These are phyloP conservation scores for Verbena officinalis DNA, from an alignment of 257 asterid species.

Conservation along the genomic window DNA sequence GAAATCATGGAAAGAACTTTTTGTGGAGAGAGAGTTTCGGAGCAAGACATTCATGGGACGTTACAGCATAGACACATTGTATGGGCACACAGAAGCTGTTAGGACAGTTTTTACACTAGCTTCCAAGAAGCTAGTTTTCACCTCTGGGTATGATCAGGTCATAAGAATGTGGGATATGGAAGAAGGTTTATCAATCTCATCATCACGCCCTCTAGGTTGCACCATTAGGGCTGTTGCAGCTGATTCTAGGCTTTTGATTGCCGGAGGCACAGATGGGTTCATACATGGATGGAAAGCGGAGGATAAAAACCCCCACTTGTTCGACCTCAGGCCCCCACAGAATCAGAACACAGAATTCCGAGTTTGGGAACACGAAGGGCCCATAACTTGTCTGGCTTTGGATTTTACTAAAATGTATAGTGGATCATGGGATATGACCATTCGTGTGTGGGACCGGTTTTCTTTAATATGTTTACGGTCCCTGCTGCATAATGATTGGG, in stretches of 20 bases:
- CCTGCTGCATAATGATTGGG: conserved; percentile 86
- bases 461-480: conserved; percentile 68
- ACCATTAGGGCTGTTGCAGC: conserved; percentile 95
- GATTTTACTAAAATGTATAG: conserved; percentile 77
- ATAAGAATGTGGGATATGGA: conserved; percentile 97
- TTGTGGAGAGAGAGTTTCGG: conserved; percentile 87
- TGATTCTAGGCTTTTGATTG: conserved; percentile 76
- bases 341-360: conserved; percentile 66
- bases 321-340: conserved; percentile 65
- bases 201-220: conserved; percentile 87
- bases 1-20: conserved; percentile 89
- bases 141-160: conserved; percentile 93
- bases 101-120: conserved; percentile 71
- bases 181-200: conserved; percentile 79
- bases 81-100: conserved; percentile 93
- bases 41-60: conserved; percentile 91
- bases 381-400: conserved; percentile 89
- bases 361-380: conserved; percentile 92
- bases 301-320: conserved; percentile 75
- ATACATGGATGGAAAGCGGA: conserved; percentile 93
- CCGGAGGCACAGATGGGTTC: conserved; percentile 96
- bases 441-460: conserved; percentile 83
- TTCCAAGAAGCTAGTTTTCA: conserved; percentile 81
- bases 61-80: conserved; percentile 66
- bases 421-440: conserved; percentile 97